Percentiles rank a stretch among this genome's conserved stretches.
Evolutionary conservation across 2,329 filamentous ascomycete species (phyloP).

Genomic region (Lachnellula suecica): DNA sequence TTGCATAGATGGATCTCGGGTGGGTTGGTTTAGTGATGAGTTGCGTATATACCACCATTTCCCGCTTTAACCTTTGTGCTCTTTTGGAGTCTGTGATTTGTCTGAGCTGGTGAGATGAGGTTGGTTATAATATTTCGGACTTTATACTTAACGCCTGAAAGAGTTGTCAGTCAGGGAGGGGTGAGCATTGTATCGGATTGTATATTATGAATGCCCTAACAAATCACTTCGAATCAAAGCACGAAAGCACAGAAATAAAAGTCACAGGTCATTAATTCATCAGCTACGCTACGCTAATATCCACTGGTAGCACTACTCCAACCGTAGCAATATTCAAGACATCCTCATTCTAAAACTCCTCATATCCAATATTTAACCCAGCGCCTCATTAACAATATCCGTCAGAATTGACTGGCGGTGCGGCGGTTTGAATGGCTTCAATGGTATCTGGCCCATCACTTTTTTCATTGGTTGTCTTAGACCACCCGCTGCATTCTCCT

Average conservation of each 20-base stretch:
- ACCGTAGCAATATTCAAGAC: constrained; percentile 12
- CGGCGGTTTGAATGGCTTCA: constrained; percentile 51
- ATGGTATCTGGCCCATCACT: constrained; percentile 58
- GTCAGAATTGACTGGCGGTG: constrained; percentile 46
- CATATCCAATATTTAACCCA: constrained; percentile 7
- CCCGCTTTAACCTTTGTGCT: too few species aligned
- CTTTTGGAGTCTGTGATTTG: too few species aligned
- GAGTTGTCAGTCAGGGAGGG: too few species aligned
- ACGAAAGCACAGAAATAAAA: too few species aligned
- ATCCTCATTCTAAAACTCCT: not conserved
- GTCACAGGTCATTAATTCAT: too few species aligned
- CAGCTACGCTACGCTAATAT: not conserved
- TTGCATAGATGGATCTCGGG: too few species aligned
- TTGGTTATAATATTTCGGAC: not conserved
- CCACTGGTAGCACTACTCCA: not conserved
- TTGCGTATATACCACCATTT: too few species aligned
- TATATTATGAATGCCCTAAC: too few species aligned
- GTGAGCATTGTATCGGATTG: too few species aligned
- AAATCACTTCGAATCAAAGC: too few species aligned
- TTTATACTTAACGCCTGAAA: too few species aligned
- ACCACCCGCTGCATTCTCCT: constrained; percentile 1
- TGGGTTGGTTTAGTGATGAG: too few species aligned
- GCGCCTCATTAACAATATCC: constrained; percentile 72
- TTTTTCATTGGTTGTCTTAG: constrained; percentile 46
- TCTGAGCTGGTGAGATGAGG: not conserved